phyloP scores from a whole-genome alignment of 2,329 filamentous ascomycete species.

The Pseudofabraea citricarpa region DNA sequence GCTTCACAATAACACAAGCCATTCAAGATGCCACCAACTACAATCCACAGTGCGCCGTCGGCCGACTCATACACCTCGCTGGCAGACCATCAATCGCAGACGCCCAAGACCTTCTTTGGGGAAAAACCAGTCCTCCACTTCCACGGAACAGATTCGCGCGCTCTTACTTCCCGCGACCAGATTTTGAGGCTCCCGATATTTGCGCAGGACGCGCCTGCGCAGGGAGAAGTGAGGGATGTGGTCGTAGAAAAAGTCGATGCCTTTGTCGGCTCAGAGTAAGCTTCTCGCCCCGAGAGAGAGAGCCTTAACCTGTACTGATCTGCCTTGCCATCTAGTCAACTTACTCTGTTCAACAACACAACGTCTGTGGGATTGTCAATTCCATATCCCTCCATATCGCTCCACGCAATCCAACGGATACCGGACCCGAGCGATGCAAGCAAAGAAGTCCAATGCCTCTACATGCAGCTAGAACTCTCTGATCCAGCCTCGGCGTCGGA shows the following conservation, averaged over 20 bases:
- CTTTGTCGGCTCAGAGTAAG: conserved; percentile 56
- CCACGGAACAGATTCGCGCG: conserved; percentile 50
- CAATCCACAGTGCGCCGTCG: conserved; percentile 52
- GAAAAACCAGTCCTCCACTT: conserved; percentile 68
- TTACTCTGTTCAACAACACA: conserved; percentile 59
- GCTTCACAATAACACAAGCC: background rate
- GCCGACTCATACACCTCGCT: conserved; percentile 58
- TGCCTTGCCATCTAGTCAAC: conserved; percentile 33
- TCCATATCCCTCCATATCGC: conserved; percentile 68
- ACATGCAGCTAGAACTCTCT: conserved; percentile 65
- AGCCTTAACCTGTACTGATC: conserved; percentile 5
- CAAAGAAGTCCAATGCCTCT: conserved; percentile 43
- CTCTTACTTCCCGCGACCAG: conserved; percentile 52
- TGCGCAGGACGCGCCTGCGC: conserved; percentile 39
- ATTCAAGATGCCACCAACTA: conserved; percentile 34
- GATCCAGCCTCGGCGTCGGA: conserved; percentile 38
- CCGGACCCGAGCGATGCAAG: conserved; percentile 32
- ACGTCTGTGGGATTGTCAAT: conserved; percentile 60
- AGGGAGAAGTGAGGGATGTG: conserved; percentile 28
- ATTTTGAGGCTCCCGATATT: conserved; percentile 47
- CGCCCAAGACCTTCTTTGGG: conserved; percentile 66
- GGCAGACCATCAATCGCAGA: conserved; percentile 65
- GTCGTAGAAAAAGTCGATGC: conserved; percentile 40
- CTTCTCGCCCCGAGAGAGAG: conserved; percentile 11
- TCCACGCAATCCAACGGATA: conserved; percentile 67